Evolutionary conservation across 768 basidiomycete species (phyloP).

Genomic region (Tulasnella sp.): DNA sequence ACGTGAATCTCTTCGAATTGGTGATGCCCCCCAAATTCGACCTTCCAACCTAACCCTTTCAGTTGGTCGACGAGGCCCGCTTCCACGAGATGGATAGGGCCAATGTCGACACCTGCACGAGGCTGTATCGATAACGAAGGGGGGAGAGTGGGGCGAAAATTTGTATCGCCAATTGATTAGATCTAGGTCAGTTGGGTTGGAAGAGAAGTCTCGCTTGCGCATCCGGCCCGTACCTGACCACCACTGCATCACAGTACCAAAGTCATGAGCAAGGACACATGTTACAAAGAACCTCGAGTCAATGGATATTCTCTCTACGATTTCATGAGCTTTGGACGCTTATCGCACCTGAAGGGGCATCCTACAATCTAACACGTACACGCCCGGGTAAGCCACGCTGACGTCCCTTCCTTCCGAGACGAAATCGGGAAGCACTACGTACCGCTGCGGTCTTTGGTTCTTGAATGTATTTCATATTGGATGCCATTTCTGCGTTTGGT

Average conservation of each 20-base stretch:
- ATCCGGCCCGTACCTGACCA: slow-evolving; percentile 50
- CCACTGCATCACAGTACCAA: slow-evolving; percentile 44
- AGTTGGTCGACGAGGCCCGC: slow-evolving; percentile 81
- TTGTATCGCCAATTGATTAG: not conserved
- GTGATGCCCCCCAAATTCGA: slow-evolving; percentile 86
- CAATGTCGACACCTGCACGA: slow-evolving; percentile 76
- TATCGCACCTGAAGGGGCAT: slow-evolving; percentile 85
- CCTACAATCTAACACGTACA: slow-evolving; percentile 73
- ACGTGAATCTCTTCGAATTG: slow-evolving; percentile 74
- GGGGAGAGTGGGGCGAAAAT: not conserved
- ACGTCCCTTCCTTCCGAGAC: not conserved
- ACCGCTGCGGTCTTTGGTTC: slow-evolving; percentile 78
- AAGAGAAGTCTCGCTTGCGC: slow-evolving; percentile 3
- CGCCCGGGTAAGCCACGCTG: not conserved
- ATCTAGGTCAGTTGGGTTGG: not conserved
- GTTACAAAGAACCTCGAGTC: slow-evolving; percentile 12
- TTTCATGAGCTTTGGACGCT: not conserved
- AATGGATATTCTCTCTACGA: not conserved
- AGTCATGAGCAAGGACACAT: not conserved
- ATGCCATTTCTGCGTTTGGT: slow-evolving; percentile 6
- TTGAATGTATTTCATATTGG: slow-evolving; percentile 39
- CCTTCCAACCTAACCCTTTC: slow-evolving; percentile 76
- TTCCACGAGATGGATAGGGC: slow-evolving; percentile 83
- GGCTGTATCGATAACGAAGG: slow-evolving; percentile 45
- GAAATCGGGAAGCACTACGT: slow-evolving; percentile 39